phyloP scores from a whole-genome alignment of 352 stramenopile genomes.

The Phytopythium mirpurense region DNA sequence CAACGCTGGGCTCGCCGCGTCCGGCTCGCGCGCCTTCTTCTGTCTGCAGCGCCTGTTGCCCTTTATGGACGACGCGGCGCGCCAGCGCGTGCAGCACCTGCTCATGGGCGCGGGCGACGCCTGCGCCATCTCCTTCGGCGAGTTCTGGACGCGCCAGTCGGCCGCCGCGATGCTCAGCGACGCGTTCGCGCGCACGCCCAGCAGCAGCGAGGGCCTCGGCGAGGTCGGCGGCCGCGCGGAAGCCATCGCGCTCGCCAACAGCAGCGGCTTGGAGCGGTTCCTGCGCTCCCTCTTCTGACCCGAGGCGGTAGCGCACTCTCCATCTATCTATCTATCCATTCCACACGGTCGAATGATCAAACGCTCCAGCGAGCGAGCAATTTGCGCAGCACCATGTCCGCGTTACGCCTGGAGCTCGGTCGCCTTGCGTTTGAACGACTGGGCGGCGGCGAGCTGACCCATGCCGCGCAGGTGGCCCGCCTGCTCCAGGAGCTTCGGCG shows the following conservation, averaged over 20 bases:
- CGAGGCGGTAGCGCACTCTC: no score
- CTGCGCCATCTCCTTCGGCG: conserved; percentile 44
- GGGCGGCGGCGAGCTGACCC: conserved; percentile 11
- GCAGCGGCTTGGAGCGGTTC: conserved; percentile 3
- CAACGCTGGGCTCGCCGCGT: conserved; percentile 8
- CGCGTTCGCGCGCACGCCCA: neutral
- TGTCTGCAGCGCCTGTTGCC: conserved; percentile 60
- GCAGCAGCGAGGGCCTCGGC: conserved; percentile 1
- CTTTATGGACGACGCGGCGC: conserved; percentile 50
- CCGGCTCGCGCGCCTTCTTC: conserved; percentile 46
- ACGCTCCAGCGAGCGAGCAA: no score
- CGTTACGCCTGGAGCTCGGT: neutral
- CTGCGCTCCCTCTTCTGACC: conserved; percentile 6
- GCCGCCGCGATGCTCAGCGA: conserved; percentile 6
- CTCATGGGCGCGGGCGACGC: conserved; percentile 54
- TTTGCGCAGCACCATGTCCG: neutral
- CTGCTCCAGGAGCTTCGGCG: conserved; percentile 14
- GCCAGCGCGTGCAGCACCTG: conserved; percentile 46
- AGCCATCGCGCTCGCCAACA: conserved; percentile 7
- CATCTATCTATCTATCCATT: no score
- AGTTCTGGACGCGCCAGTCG: conserved; percentile 49
- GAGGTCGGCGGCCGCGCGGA: conserved; percentile 5
- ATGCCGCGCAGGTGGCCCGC: conserved; percentile 10
- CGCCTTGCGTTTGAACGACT: conserved; percentile 10
- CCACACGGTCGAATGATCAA: no score